Percentiles rank a stretch among this genome's conserved stretches.
Evolutionary conservation across 1,284 basidiomycete genomes (phyloP).

Genomic region (Athelia sp.): DNA sequence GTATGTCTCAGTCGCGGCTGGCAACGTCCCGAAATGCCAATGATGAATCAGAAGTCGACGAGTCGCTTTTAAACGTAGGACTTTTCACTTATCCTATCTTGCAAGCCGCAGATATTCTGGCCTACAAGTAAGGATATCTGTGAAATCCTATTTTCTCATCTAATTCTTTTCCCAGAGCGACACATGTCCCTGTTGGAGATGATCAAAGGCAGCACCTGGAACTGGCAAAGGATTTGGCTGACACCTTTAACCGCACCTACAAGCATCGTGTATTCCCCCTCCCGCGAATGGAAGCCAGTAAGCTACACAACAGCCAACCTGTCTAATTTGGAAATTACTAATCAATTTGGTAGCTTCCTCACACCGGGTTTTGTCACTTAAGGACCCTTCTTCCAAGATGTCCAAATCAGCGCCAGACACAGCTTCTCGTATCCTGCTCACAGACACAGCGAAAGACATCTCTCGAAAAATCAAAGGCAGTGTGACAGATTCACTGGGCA

Average conservation of each 20-base stretch:
- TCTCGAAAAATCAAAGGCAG: constrained; percentile 72
- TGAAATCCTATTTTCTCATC: constrained; percentile 1
- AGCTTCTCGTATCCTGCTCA: constrained; percentile 83
- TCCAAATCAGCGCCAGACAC: constrained; percentile 86
- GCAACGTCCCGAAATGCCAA: constrained; percentile 72
- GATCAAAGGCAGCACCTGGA: constrained; percentile 95
- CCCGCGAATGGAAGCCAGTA: constrained; percentile 75
- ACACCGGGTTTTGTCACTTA: constrained; percentile 78
- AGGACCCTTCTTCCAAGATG: constrained; percentile 88
- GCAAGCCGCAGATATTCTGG: constrained; percentile 90
- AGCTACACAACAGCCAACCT: constrained; percentile 27
- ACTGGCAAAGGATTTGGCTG: constrained; percentile 79
- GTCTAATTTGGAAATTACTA: background rate
- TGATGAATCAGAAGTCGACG: constrained; percentile 73
- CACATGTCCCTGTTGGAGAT: constrained; percentile 93
- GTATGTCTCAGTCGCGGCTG: constrained; percentile 57
- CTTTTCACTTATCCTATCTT: constrained; percentile 91
- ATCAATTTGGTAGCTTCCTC: constrained; percentile 53
- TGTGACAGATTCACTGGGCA: constrained; percentile 77
- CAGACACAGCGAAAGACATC: constrained; percentile 67
- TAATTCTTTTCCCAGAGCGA: constrained; percentile 55
- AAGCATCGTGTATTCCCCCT: constrained; percentile 59
- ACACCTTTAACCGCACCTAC: constrained; percentile 76
- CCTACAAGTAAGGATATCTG: constrained; percentile 60
- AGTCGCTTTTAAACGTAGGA: constrained; percentile 78